Evolutionary conservation across 805 yeast species (phyloP).

Genomic region (Yarrowia deformans): DNA sequence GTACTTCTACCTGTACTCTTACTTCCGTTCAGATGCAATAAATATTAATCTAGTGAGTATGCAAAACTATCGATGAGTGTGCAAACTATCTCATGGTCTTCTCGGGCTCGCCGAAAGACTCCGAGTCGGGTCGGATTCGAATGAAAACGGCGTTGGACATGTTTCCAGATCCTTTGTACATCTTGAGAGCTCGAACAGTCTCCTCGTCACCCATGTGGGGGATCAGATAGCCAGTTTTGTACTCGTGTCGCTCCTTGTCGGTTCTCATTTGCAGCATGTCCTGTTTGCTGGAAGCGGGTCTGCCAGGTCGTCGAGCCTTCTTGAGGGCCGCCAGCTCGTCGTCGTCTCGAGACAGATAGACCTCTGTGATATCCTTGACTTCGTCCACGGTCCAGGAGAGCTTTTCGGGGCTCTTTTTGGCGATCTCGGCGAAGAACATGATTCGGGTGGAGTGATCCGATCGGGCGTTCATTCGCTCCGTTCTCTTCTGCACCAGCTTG

Average conservation of each 20-base stretch:
- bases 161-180: slow-evolving; percentile 88
- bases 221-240: slow-evolving; percentile 68
- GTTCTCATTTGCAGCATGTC: slow-evolving; percentile 66
- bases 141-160: slow-evolving; percentile 65
- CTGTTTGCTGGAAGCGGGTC: slow-evolving; percentile 81
- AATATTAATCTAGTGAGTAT: slow-evolving; percentile 21
- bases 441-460: slow-evolving; percentile 56
- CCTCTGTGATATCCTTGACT: slow-evolving; percentile 64
- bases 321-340: slow-evolving; percentile 73
- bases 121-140: slow-evolving; percentile 44
- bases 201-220: slow-evolving; percentile 73
- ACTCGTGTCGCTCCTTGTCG: slow-evolving; percentile 68
- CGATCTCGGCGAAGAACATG: slow-evolving; percentile 63
- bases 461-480: slow-evolving; percentile 60
- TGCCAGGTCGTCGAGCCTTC: slow-evolving; percentile 77
- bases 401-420: slow-evolving; percentile 55
- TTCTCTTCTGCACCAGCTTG: slow-evolving; percentile 67
- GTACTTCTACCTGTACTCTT: too few relatives aligned
- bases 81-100: slow-evolving; percentile 30
- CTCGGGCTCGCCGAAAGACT: slow-evolving; percentile 40
- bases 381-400: slow-evolving; percentile 62
- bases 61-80: neutral
- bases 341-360: slow-evolving; percentile 69
- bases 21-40: neutral
- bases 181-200: slow-evolving; percentile 65